Base-by-base conservation (phyloP, 2,329 filamentous ascomycete genomes). In the Dendryphion nanum region DNA sequence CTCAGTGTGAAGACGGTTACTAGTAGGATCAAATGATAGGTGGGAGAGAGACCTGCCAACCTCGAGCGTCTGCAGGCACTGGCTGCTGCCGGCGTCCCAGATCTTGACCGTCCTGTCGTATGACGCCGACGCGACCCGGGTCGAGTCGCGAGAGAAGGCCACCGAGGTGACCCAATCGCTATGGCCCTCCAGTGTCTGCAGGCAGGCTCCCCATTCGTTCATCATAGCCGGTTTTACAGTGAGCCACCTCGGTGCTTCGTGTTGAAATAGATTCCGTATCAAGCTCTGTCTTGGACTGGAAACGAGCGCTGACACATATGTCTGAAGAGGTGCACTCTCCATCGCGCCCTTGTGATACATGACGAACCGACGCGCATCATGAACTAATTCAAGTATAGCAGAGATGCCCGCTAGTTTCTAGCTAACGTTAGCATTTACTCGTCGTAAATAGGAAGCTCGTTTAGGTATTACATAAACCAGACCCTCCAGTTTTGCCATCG, bases 251-350 rank as follows among this genome's bases (percentile, higher is more conserved):
- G 31, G 38, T 23, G 36, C 41, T 40, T 47, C 31, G 12, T 33
- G 31, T 15, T 33, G 8, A 15, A 33, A 33, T 21, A 31, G 35
- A 6, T 15, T 17, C 17, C 39, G 30, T 18, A 47, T 45, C 7
- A 45, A 13, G 23, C 46, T 47, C 14, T 31, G 14, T n/a, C 20
- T n/a, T 33, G 40, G 45, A 37, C 40, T 44, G 20, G 41, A 49
- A 24, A 47, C 4, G 14, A 55, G 46, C 15, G 46, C 47, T 17
- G 50, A 52, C 14, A 26, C 26, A 34, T 53, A 53, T 41, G 38
- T 30, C 21, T 54, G 47, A n/a, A 53, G 43, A 33, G 49, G 47
- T 18, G 18, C 35, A 16, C 41, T 40, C 35, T 50, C 49, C 24
- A 53, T 48, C 18, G 35, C 33, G 18, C 30, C 6, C 18, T 36